Conservation (phyloP, 352 stramenopile genomes). For the Globisporangium paroecandrum region DNA sequence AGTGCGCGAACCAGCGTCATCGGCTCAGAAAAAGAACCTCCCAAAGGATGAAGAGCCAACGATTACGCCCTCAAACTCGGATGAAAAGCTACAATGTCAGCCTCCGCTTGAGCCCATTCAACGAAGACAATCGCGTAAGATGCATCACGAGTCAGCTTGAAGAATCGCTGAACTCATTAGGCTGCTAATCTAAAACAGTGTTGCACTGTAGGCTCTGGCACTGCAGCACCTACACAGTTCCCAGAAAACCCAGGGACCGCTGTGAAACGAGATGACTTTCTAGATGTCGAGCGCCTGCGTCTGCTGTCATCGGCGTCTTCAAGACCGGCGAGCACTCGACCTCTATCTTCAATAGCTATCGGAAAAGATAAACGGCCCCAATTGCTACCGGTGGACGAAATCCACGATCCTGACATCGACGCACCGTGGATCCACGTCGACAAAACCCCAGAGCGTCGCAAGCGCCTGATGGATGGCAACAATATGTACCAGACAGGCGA, state of each 20-base stretch:
- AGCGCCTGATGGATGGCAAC: slow-evolving; percentile 18
- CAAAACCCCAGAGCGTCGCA: slow-evolving; percentile 25
- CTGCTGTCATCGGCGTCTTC: slow-evolving; percentile 30
- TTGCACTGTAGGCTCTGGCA: neutral
- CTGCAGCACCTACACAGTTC: neutral
- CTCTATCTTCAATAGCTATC: slow-evolving; percentile 19
- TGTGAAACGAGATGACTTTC: slow-evolving; percentile 17
- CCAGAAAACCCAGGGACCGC: slow-evolving; percentile 4
- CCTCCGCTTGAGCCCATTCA: neutral
- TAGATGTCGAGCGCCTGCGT: slow-evolving; percentile 33
- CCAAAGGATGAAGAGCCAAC: neutral
- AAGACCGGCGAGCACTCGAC: slow-evolving; percentile 26
- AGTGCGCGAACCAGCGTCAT: neutral
- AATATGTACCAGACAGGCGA: slow-evolving; percentile 57
- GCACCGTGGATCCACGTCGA: slow-evolving; percentile 41
- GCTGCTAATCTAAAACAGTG: neutral
- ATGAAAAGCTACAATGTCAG: neutral
- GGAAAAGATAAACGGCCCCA: slow-evolving; percentile 20
- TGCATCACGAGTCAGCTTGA: neutral
- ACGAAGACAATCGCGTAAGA: slow-evolving; percentile 7
- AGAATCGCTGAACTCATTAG: neutral
- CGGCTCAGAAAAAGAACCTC: neutral
- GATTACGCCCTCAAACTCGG: slow-evolving; percentile 4
- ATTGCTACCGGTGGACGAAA: slow-evolving; percentile 26
- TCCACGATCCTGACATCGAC: slow-evolving; percentile 7